Base-by-base conservation (phyloP, 306 rosid genomes). In the Fagus crenata region DNA sequence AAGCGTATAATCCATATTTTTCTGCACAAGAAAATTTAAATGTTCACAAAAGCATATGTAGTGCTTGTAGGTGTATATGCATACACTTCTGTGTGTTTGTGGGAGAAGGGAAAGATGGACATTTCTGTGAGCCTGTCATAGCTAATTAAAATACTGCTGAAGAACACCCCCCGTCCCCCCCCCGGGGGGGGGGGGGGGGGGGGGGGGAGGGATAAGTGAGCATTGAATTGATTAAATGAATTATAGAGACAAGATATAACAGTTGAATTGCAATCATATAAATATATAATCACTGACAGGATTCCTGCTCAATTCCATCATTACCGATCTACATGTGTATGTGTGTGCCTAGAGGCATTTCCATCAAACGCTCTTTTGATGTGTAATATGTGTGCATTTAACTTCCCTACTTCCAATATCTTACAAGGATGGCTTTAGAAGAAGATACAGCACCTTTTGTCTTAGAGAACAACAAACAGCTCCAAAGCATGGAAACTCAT, bases 401-500 rank as follows among this genome's bases (percentile, higher is more conserved):
- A 49, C 18, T 65, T 76, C 61, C 63, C 61, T 65, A 49, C 35
- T 28, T 68, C 33, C 33, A 75, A 40, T 49, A 43, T 64, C 46
- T 60, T 58, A 60, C 8, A 61, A 39, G 71, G 49, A 72, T 75
- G 51, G 75, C 60, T 68, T 71, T 54, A 71, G 59, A 77, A 77
- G 67, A 33, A 82, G 67, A 83, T 43, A 39, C 14, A 68, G 14
- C 75, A 91, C 99, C 99, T 96, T 96, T 77, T 96, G 89, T 74
- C 92, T 86, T 78, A 96, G 77, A 77, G 99, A 96, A 88, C 87
- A 96, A 86, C 97, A 81, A 82, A 96, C 81, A 64, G 99, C 99
- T 79, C 99, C 99, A 85, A 96, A 96, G 58, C 99, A 93, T 4
- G 98, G 99, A 76, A 96, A 88, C 85, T 91, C 98, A 0, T 92